Percentiles rank a stretch among this genome's conserved stretches.
phyloP scores from a whole-genome alignment of 257 asterid genomes.

The Perilla frutescens region DNA sequence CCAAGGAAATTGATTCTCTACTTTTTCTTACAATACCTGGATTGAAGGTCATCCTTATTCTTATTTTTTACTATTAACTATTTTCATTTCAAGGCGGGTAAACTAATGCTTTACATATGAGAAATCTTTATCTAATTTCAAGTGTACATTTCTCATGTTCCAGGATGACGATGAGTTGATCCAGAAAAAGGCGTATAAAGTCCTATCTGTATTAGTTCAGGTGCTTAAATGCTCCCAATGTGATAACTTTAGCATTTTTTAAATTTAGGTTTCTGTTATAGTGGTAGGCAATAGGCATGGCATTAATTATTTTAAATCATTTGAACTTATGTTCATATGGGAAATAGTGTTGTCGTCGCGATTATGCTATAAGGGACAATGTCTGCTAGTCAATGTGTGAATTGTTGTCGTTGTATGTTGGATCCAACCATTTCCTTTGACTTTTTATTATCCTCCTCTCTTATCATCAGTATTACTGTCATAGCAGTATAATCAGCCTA shows the following conservation, averaged over 20 bases:
- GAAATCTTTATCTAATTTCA: constrained; percentile 20
- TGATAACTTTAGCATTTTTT: constrained; percentile 1
- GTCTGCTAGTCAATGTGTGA: too few relatives aligned
- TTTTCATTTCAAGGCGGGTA: constrained; percentile 2
- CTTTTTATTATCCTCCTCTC: too few relatives aligned
- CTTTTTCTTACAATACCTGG: constrained; percentile 60
- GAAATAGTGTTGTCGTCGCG: not conserved
- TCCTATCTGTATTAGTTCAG: constrained; percentile 70
- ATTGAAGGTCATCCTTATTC: constrained; percentile 57
- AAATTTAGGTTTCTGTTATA: constrained; percentile 1
- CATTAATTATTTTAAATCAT: too few relatives aligned
- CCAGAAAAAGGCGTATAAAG: constrained; percentile 93
- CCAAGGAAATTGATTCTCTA: constrained; percentile 68
- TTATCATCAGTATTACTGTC: too few relatives aligned
- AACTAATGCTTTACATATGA: constrained; percentile 12
- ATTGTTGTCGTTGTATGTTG: too few relatives aligned
- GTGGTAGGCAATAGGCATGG: not conserved
- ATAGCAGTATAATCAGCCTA: not conserved
- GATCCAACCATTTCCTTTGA: too few relatives aligned
- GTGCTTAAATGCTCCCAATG: constrained; percentile 43
- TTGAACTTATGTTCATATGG: too few relatives aligned
- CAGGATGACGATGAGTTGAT: constrained; percentile 81
- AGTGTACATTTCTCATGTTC: constrained; percentile 26
- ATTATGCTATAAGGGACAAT: too few relatives aligned
- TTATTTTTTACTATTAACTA: not conserved